Conservation (phyloP, 208 protist species). For the Trypanosoma congolense region DNA sequence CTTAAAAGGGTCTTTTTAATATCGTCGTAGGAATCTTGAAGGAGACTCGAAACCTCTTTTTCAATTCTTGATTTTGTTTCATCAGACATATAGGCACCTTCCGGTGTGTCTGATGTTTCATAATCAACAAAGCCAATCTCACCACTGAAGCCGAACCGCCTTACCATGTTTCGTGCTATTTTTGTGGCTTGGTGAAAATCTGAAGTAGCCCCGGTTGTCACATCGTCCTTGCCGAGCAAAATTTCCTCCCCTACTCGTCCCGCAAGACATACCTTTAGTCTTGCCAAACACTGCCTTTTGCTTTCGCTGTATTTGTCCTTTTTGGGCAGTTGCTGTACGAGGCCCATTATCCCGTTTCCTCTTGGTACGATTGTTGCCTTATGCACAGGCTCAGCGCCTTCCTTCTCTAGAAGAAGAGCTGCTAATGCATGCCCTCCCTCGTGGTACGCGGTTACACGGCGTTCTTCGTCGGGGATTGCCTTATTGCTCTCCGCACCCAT, state of each 20-base stretch:
- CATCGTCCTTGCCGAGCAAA: slow-evolving; percentile 90
- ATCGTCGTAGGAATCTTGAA: slow-evolving; percentile 71
- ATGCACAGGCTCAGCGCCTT: slow-evolving; percentile 84
- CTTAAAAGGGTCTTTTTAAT: slow-evolving; percentile 58
- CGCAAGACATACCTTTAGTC: slow-evolving; percentile 83
- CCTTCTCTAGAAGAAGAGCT: slow-evolving; percentile 70
- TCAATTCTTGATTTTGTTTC: slow-evolving; percentile 88
- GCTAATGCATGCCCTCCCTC: slow-evolving; percentile 84
- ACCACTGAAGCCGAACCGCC: slow-evolving; percentile 88
- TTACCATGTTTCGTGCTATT: slow-evolving; percentile 87
- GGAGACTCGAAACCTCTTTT: slow-evolving; percentile 59
- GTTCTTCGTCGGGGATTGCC: slow-evolving; percentile 81
- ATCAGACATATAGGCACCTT: slow-evolving; percentile 89
- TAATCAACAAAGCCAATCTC: slow-evolving; percentile 86
- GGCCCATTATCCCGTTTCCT: slow-evolving; percentile 87
- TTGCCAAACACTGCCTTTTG: slow-evolving; percentile 76
- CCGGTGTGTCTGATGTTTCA: slow-evolving; percentile 56
- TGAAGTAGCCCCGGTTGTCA: slow-evolving; percentile 90
- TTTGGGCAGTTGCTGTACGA: slow-evolving; percentile 86
- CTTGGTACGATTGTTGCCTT: slow-evolving; percentile 91
- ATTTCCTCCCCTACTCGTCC: slow-evolving; percentile 96
- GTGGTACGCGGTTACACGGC: slow-evolving; percentile 85
- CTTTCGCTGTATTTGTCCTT: slow-evolving; percentile 86
- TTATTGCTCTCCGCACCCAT: slow-evolving; percentile 87
- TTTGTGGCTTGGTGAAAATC: slow-evolving; percentile 90